A percentile compares a stretch with the other conserved stretches of the same genome.
Conservation (phyloP, 2,329 filamentous ascomycete genomes). For the Pseudopyrenochaeta lycopersici region DNA sequence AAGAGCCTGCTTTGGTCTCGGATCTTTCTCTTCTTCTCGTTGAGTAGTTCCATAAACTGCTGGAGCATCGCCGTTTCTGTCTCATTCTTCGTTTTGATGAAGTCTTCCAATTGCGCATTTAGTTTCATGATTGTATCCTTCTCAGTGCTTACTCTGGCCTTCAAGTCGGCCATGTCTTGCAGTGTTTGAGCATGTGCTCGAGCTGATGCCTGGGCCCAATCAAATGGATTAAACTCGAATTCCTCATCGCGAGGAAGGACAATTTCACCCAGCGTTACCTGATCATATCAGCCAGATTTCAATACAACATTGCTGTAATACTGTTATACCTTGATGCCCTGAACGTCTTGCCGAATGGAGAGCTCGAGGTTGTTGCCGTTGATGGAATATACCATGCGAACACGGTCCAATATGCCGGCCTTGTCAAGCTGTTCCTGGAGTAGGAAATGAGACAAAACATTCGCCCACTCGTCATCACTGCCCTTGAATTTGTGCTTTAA, state of each 20-base stretch:
- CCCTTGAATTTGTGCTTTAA: conserved; percentile 47
- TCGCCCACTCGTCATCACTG: conserved; percentile 69
- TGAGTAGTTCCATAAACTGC: conserved; percentile 75
- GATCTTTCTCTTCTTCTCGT: conserved; percentile 83
- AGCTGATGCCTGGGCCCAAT: conserved; percentile 73
- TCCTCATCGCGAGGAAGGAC: conserved; percentile 64
- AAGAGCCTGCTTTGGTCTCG: conserved; percentile 74
- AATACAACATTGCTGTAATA: conserved; percentile 2
- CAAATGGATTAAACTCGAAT: conserved; percentile 70
- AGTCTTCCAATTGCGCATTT: conserved; percentile 70
- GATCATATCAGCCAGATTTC: not conserved
- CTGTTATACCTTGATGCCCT: conserved; percentile 71
- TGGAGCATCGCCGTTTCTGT: conserved; percentile 73
- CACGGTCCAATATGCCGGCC: conserved; percentile 59
- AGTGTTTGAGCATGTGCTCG: conserved; percentile 58
- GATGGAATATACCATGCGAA: conserved; percentile 68
- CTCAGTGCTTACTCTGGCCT: conserved; percentile 57
- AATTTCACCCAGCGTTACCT: conserved; percentile 71
- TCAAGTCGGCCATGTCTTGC: conserved; percentile 55
- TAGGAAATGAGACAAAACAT: conserved; percentile 66
- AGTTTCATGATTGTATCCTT: conserved; percentile 67
- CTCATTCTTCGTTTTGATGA: conserved; percentile 71
- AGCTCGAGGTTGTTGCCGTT: conserved; percentile 65
- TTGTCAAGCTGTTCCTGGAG: conserved; percentile 55
- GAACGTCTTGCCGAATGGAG: conserved; percentile 67